phyloP scores from a whole-genome alignment of 83 land plant genomes.

The Thuja plicata region DNA sequence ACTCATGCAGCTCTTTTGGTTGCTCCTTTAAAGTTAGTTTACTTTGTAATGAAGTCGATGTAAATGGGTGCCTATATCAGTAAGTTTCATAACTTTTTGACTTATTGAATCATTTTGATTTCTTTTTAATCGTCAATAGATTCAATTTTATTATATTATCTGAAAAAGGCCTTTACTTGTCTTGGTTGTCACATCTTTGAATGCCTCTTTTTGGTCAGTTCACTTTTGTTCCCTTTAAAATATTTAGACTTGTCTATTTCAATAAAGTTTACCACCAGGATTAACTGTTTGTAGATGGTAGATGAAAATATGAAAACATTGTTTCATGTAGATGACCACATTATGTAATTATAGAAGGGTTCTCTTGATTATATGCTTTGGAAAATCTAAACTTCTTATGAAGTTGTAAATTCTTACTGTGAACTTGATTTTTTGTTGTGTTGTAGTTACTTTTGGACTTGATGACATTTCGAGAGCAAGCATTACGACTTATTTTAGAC shows the following conservation, averaged over 20 bases:
- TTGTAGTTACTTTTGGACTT: slow-evolving; percentile 89
- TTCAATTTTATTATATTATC: background rate
- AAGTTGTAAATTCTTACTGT: background rate
- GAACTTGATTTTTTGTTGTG: slow-evolving; percentile 4
- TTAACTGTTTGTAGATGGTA: background rate
- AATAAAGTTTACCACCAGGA: background rate
- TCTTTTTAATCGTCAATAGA: background rate
- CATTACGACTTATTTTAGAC: slow-evolving; percentile 88
- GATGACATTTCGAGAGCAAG: slow-evolving; percentile 99
- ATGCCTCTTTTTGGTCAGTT: background rate
- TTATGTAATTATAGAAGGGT: background rate
- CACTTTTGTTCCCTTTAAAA: background rate
- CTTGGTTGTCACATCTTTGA: background rate
- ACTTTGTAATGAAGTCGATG: background rate
- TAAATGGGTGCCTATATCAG: background rate
- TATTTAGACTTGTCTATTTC: background rate
- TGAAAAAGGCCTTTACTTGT: background rate
- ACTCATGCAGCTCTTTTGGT: background rate
- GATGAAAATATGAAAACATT: background rate
- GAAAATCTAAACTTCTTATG: background rate
- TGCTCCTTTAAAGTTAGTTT: background rate
- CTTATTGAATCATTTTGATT: background rate
- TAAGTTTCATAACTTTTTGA: background rate
- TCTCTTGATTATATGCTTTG: background rate
- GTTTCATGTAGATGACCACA: background rate